These are phyloP conservation scores for Aristolochia californica DNA, from an alignment of 164 flowering plant species.

Conservation along the genomic window DNA sequence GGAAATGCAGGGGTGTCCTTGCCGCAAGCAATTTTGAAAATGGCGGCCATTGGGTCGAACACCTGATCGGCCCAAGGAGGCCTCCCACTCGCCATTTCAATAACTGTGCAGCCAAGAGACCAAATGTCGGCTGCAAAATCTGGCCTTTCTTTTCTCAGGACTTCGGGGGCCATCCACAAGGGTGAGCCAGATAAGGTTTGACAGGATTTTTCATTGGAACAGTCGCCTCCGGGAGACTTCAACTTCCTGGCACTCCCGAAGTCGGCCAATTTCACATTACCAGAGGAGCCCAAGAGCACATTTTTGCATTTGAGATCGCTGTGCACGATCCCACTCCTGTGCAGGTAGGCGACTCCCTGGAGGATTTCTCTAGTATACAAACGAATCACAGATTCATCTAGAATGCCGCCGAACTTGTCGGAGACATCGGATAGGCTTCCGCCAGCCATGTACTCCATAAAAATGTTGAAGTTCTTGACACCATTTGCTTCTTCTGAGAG, in stretches of 20 bases:
- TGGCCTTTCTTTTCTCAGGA: constrained; percentile 26
- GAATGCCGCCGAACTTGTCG: constrained; percentile 31
- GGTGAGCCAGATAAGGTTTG: constrained; percentile 39
- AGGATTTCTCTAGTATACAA: constrained; percentile 38
- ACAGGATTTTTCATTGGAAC: not conserved
- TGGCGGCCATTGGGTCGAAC: constrained; percentile 26
- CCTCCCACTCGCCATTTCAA: constrained; percentile 57
- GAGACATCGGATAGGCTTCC: constrained; percentile 39
- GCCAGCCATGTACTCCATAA: constrained; percentile 58
- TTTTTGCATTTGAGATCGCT: constrained; percentile 58
- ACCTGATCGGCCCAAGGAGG: constrained; percentile 33
- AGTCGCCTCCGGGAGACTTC: constrained; percentile 3
- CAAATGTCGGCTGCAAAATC: constrained; percentile 40
- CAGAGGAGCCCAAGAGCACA: constrained; percentile 37
- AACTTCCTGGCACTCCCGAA: constrained; percentile 42
- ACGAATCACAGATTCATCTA: constrained; percentile 38
- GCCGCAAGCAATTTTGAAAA: constrained; percentile 33
- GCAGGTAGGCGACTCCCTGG: constrained; percentile 35
- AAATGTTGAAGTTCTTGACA: constrained; percentile 19
- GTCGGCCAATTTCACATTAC: constrained; percentile 42
- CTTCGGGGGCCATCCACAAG: constrained; percentile 70
- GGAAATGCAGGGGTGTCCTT: constrained; percentile 33
- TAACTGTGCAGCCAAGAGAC: constrained; percentile 58
- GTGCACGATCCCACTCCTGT: constrained; percentile 39
- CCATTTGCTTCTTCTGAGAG: constrained; percentile 12